Conservation (phyloP, 805 yeast species). For the Lachancea thermotolerans region DNA sequence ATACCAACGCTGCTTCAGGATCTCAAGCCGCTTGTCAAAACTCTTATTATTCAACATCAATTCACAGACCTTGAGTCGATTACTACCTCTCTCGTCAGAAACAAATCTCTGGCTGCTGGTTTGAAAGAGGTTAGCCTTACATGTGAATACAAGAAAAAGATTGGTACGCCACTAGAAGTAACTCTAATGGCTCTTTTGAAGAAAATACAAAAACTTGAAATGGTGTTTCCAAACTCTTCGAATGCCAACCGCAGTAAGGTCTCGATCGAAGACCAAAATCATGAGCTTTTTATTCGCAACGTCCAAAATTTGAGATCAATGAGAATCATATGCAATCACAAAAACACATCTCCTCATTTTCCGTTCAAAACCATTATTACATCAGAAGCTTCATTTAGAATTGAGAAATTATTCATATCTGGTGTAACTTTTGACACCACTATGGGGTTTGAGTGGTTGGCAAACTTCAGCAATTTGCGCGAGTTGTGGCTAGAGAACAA, state of each 20-base stretch:
- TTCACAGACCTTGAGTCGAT: slow-evolving; percentile 1
- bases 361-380: slow-evolving; percentile 1
- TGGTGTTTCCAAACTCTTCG: neutral
- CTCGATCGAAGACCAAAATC: neutral
- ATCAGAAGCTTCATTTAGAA: neutral
- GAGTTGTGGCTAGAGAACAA: slow-evolving; percentile 30
- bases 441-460: slow-evolving; percentile 19
- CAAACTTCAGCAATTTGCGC: slow-evolving; percentile 14
- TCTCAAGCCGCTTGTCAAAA: slow-evolving; percentile 10
- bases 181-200: neutral
- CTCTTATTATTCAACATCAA: slow-evolving; percentile 9
- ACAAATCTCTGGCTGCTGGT: neutral
- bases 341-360: slow-evolving; percentile 14
- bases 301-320: slow-evolving; percentile 13
- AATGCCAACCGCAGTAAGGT: neutral
- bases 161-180: neutral
- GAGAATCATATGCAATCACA: slow-evolving; percentile 20
- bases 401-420: slow-evolving; percentile 16
- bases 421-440: slow-evolving; percentile 16
- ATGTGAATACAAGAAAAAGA: neutral
- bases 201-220: slow-evolving; percentile 6
- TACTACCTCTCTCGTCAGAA: neutral
- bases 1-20: slow-evolving; percentile 11
- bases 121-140: slow-evolving; percentile 7
- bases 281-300: neutral